Evolutionary conservation across 1,284 basidiomycete species (phyloP), one percentile per base, ranked within the genome.

Genomic region (Trichosporon ovoides): DNA sequence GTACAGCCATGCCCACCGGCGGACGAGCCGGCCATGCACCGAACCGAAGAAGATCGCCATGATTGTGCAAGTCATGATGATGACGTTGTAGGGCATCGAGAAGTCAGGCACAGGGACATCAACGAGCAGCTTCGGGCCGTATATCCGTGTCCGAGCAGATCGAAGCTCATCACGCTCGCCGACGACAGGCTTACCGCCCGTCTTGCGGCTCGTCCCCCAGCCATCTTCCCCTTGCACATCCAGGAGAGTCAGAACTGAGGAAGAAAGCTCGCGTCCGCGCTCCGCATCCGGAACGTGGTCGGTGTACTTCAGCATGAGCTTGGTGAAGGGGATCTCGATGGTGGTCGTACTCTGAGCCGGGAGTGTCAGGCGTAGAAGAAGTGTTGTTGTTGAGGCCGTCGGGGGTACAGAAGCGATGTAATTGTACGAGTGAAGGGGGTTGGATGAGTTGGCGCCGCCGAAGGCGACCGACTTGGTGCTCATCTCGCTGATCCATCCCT

Each of bases 21-120:
- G 80, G 43, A 91, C 88, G 70, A 97, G 78, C 49, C 87, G 74
- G 70, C 98, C 98, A 77, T 97, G 91, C 49, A 95, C 79, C 65
- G 85, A 89, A 38, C 95, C 95, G 75, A 98, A 98, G 62, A 95
- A 87, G 61, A 98, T 84, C 35, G 95, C 93, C 61, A 94, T 84
- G 51, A 96, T 80, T 10, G 91, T 93, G 70, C 87, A 91, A 57
- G 85, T 92, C 81, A 97, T 88, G 70, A 96, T 95, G 76, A 98
- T 98, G 62, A 98, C 94, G 77, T 98, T 99, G 79, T 98, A 98
- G 12, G 95, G 94, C 93, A 98, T 98, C 70, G 89, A 94, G 77
- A 98, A 98, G 78, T 98, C 95, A 0, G 96, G 96, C 9, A 91
- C 94, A 9, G 95, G 89, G 22, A 97, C 82, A 73, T 96, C 91